A percentile compares a stretch with the other conserved stretches of the same genome.
Conservation (phyloP, 306 rosid species). For the Sechiopsis laciniata region DNA sequence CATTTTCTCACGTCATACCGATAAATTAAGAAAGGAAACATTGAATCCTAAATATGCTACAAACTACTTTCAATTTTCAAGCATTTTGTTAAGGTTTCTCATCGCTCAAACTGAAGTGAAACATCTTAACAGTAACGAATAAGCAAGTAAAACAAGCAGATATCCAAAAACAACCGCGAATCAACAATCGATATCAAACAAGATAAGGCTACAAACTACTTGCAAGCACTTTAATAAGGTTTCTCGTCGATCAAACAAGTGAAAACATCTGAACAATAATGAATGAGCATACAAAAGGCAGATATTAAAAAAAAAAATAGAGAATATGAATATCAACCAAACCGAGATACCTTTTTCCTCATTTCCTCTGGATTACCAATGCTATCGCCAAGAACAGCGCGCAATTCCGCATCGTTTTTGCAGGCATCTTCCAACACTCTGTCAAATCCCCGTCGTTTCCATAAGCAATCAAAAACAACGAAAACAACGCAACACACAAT, state of each 20-base stretch:
- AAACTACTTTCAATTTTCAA: background rate
- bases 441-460: constrained; percentile 6
- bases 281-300: no score
- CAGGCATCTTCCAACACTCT: constrained; percentile 72
- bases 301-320: no score
- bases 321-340: background rate
- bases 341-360: constrained; percentile 51
- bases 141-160: no score
- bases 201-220: background rate
- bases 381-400: constrained; percentile 81
- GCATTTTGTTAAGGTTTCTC: background rate
- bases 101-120: background rate
- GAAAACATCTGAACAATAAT: background rate
- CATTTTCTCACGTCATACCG: background rate
- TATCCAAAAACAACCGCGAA: no score
- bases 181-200: no score
- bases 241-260: background rate
- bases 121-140: background rate
- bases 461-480: background rate
- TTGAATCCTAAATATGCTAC: background rate
- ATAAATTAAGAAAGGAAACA: background rate
- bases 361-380: constrained; percentile 82
- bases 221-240: background rate
- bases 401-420: constrained; percentile 69
- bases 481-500: background rate